Percentiles rank a stretch among this genome's conserved stretches.
These are phyloP conservation scores for Nelumbo lutea DNA, from an alignment of 164 flowering plant genomes.

Conservation along the genomic window DNA sequence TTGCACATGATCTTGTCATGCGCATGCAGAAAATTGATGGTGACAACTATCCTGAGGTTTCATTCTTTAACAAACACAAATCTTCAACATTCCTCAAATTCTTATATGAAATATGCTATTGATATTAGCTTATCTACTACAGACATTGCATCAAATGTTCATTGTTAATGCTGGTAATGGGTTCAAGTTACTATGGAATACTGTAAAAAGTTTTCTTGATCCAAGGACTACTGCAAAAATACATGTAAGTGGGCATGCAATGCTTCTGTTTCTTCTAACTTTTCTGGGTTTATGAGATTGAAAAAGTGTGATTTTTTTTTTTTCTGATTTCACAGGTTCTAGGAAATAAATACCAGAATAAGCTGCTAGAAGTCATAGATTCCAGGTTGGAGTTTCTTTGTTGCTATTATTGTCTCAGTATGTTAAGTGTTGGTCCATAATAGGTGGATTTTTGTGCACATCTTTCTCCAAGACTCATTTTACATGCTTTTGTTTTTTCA, in stretches of 20 bases:
- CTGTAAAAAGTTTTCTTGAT: conserved; percentile 74
- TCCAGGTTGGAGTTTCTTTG: conserved; percentile 42
- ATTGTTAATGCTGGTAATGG: conserved; percentile 90
- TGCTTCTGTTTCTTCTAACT: background rate
- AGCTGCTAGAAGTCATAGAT: conserved; percentile 67
- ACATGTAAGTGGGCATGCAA: conserved; percentile 41
- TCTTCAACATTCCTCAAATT: background rate
- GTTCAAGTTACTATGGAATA: conserved; percentile 76
- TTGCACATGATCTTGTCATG: conserved; percentile 75
- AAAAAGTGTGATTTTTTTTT: conserved; percentile 2
- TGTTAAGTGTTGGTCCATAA: conserved; percentile 2
- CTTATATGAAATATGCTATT: conserved; percentile 3
- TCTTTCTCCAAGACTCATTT: conserved; percentile 8
- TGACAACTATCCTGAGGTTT: conserved; percentile 92
- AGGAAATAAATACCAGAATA: conserved; percentile 58
- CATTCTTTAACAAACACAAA: background rate
- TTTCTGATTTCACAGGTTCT: conserved; percentile 50
- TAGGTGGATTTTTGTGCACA: background rate
- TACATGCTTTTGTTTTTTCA: conserved; percentile 8
- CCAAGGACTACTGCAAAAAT: conserved; percentile 84
- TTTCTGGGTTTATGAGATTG: background rate
- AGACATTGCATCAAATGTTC: conserved; percentile 87
- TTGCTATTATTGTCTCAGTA: background rate
- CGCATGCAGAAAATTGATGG: conserved; percentile 85
- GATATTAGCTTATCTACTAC: conserved; percentile 20